phyloP scores from a whole-genome alignment of 129 eudicot genomes.

The Flaveria sonorensis region DNA sequence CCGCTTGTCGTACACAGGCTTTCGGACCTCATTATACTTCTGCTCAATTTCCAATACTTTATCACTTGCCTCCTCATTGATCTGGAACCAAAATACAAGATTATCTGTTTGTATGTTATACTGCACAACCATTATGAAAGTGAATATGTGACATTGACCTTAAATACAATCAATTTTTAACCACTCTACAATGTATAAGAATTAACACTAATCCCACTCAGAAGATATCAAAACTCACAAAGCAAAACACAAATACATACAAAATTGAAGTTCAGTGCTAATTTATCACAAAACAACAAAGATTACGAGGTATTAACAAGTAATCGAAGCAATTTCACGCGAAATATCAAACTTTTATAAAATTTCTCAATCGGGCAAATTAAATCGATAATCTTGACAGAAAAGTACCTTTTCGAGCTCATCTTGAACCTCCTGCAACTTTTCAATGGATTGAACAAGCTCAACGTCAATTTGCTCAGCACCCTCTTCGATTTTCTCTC shows the following conservation, averaged over 20 bases:
- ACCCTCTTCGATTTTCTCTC: conserved; percentile 48
- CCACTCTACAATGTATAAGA: too few relatives aligned
- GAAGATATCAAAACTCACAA: background rate
- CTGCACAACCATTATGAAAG: background rate
- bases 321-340: background rate
- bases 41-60: conserved; percentile 84
- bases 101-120: background rate
- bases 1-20: conserved; percentile 83
- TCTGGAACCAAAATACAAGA: conserved; percentile 40
- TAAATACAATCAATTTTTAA: too few relatives aligned
- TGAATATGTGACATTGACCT: too few relatives aligned
- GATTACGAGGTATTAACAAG: too few relatives aligned
- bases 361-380: background rate
- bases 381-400: background rate
- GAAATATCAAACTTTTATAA: background rate
- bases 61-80: conserved; percentile 90
- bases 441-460: conserved; percentile 66
- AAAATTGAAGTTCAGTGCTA: background rate
- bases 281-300: too few relatives aligned
- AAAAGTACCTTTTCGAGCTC: conserved; percentile 71
- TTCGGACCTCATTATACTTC: conserved; percentile 70
- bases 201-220: too few relatives aligned
- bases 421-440: conserved; percentile 86
- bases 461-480: conserved; percentile 54
- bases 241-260: background rate